Evolutionary conservation across 164 flowering plant species (phyloP).

Genomic region (Vitis rupestris): DNA sequence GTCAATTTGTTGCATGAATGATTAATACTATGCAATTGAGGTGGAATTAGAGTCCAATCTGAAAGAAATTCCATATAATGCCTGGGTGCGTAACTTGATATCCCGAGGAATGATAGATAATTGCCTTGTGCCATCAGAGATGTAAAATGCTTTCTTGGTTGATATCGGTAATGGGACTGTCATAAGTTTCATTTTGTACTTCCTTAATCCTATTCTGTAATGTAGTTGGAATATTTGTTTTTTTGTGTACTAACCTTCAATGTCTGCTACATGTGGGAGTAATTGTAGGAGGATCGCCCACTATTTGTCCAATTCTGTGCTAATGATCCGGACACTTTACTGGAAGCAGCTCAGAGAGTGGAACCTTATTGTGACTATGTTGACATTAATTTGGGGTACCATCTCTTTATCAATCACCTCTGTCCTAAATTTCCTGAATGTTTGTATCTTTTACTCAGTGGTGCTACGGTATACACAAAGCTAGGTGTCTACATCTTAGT

Average conservation of each 20-base stretch:
- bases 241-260: too few relatives aligned
- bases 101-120: too few relatives aligned
- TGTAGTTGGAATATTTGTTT: too few relatives aligned
- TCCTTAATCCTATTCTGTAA: too few relatives aligned
- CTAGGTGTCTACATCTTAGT: too few relatives aligned
- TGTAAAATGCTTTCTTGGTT: background rate
- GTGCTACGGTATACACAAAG: too few relatives aligned
- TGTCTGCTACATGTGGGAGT: background rate
- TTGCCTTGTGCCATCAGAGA: too few relatives aligned
- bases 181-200: background rate
- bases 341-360: slow-evolving; percentile 76
- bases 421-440: background rate
- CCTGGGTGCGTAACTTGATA: too few relatives aligned
- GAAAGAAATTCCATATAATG: too few relatives aligned
- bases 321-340: slow-evolving; percentile 77
- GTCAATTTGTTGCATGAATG: too few relatives aligned
- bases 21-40: too few relatives aligned
- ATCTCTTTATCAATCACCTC: background rate
- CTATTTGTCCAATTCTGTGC: slow-evolving; percentile 96
- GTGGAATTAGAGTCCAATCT: too few relatives aligned
- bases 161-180: background rate
- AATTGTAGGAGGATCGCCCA: slow-evolving; percentile 94
- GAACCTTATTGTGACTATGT: slow-evolving; percentile 89
- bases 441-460: background rate
- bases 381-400: slow-evolving; percentile 93